These are phyloP conservation scores for Rhizopus sp. DNA, from an alignment of 371 early-diverging fungal species.

Conservation along the genomic window DNA sequence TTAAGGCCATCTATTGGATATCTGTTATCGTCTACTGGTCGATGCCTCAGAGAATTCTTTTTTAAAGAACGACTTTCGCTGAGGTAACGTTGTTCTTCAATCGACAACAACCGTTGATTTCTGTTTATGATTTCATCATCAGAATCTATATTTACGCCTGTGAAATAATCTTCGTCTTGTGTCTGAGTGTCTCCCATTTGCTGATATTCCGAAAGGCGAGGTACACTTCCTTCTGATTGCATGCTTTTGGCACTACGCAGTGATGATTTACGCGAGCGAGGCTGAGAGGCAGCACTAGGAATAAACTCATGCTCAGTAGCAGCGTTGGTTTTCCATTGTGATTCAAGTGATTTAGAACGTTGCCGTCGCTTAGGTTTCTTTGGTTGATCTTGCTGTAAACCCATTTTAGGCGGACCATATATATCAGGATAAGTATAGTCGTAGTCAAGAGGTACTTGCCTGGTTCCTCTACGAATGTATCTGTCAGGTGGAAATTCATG, in stretches of 20 bases:
- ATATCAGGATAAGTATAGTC: neutral
- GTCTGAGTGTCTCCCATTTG: neutral
- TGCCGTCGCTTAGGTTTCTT: neutral
- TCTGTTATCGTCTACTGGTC: neutral
- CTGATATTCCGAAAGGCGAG: neutral
- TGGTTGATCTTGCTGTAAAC: neutral
- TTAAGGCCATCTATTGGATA: neutral
- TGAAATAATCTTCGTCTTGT: neutral
- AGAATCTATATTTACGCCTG: neutral
- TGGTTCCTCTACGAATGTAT: neutral
- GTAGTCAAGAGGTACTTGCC: neutral
- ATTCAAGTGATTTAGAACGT: conserved; percentile 19
- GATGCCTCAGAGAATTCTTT: neutral
- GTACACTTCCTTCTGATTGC: neutral
- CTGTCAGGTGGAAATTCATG: too few relatives aligned
- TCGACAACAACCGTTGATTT: too few relatives aligned
- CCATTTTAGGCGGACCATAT: neutral
- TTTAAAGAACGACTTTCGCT: neutral
- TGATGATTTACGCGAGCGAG: conserved; percentile 20
- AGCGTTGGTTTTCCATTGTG: neutral
- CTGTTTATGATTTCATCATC: neutral
- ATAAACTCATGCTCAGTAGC: neutral
- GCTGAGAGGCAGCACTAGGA: neutral
- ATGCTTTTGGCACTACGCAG: conserved; percentile 17
- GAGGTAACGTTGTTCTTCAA: neutral